Evolutionary conservation across 139 green algal genomes (phyloP), one percentile per base, ranked within the genome.

Genomic region (Tetradesmus obliquus): DNA sequence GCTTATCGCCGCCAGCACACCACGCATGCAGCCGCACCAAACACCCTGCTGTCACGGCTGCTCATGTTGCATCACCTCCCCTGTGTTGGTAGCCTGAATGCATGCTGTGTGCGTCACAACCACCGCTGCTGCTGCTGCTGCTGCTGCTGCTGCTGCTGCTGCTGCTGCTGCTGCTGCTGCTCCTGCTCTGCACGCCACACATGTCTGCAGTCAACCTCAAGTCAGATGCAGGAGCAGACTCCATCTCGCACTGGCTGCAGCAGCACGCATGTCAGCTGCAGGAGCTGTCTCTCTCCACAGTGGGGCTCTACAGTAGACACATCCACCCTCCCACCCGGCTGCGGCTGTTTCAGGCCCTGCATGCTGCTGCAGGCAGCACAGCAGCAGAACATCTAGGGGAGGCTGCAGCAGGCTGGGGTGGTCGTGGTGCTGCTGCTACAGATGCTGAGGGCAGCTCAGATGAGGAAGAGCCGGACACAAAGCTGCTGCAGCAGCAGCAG

Each of bases 351-450:
- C 69, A 84, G 86, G 53, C 71, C 1, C 71, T 90, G 54, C 86
- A 90, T 84, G 71, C 76, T 45, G 86, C 86, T n/a, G 76, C 69
- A 55, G 66, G 86, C 69, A 90, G 86, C 55, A 62, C 76, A 87
- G 88, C 76, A 53, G 24, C 22, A 80, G 86, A n/a, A 51, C 10
- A 54, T 82, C 5, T 15, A 13, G 19, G 17, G 7, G 71, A 55
- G 32, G 10, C 53, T 90, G 55, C 72, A 57, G 54, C 87, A 53
- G 20, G 2, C 15, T 6, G 13, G 45, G 62, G 32, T 12, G 60
- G 3, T 54, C 22, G 3, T 51, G 12, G n/a, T 55, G 15, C 8
- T 55, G 22, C 10, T 71, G 82, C 55, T 71, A 51, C 5, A 8
- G n/a, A 84, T 54, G 32, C 82, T 71, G 57, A 10, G 22, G 9